Evolutionary conservation across 768 basidiomycete genomes (phyloP).

Genomic region (Galerina marginata): DNA sequence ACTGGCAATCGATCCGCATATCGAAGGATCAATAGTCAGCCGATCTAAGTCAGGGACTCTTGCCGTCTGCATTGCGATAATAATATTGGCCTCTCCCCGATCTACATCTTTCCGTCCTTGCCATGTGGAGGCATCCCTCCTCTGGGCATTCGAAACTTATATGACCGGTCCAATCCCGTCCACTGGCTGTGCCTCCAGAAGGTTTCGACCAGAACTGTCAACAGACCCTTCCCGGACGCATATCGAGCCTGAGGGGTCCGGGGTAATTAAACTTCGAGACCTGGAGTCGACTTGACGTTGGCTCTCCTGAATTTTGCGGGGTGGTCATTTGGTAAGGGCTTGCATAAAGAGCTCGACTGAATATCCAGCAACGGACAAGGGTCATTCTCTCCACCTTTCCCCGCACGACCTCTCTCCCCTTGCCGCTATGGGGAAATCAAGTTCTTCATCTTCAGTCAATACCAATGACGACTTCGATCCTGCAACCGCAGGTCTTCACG

Average conservation of each 20-base stretch:
- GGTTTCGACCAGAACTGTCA: neutral
- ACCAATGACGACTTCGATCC: neutral
- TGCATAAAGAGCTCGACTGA: too few relatives aligned
- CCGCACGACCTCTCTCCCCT: neutral
- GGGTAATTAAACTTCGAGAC: neutral
- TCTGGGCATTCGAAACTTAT: too few relatives aligned
- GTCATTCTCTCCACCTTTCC: neutral
- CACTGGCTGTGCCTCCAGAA: neutral
- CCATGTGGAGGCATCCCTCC: too few relatives aligned
- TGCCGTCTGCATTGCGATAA: too few relatives aligned
- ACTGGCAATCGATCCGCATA: too few relatives aligned
- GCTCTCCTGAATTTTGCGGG: neutral
- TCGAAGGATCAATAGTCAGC: too few relatives aligned
- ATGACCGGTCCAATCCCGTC: too few relatives aligned
- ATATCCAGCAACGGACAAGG: too few relatives aligned
- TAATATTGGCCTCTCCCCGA: too few relatives aligned
- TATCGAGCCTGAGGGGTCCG: neutral
- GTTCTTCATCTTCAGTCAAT: neutral
- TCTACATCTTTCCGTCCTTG: too few relatives aligned
- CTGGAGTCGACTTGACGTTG: neutral
- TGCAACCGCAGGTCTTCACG: neutral
- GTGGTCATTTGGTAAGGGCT: neutral
- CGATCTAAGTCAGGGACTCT: too few relatives aligned
- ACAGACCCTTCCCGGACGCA: neutral
- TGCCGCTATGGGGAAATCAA: conserved; percentile 1